These are phyloP conservation scores for Capsella rubella DNA, from an alignment of 441 rosid genomes.

Conservation along the genomic window DNA sequence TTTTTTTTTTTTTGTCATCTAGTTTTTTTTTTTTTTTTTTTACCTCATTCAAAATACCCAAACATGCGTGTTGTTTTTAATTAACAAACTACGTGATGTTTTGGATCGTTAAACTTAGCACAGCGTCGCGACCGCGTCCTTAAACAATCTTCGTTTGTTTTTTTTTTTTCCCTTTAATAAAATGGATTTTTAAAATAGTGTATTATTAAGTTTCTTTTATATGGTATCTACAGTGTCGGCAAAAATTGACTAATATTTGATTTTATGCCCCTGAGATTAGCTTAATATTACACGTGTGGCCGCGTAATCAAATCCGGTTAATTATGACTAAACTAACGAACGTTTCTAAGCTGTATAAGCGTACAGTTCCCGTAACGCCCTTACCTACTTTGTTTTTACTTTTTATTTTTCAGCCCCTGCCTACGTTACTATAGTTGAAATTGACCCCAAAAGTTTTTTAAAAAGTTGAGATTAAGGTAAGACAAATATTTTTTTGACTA, in stretches of 20 bases:
- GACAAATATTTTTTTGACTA: background rate
- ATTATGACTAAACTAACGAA: constrained; percentile 3
- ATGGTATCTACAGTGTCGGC: constrained; percentile 34
- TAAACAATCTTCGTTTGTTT: background rate
- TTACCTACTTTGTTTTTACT: background rate
- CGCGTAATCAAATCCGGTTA: constrained; percentile 19
- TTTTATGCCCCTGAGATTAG: background rate
- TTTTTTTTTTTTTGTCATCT: no score
- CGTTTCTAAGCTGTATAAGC: background rate
- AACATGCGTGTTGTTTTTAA: constrained; percentile 1
- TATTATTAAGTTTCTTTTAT: background rate
- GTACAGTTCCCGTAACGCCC: constrained; percentile 1
- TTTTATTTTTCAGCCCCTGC: background rate
- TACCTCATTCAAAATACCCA: background rate
- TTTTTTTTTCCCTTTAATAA: background rate
- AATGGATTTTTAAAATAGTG: background rate
- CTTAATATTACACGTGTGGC: constrained; percentile 26
- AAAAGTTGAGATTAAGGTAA: background rate
- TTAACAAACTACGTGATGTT: constrained; percentile 15
- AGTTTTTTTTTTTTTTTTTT: no score
- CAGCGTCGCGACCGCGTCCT: background rate
- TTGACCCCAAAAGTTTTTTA: constrained; percentile 1
- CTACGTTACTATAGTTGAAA: background rate
- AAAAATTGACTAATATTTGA: constrained; percentile 15
- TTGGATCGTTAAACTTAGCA: background rate